Evolutionary conservation across 306 rosid genomes (phyloP).

Genomic region (Quercus bicolor): DNA sequence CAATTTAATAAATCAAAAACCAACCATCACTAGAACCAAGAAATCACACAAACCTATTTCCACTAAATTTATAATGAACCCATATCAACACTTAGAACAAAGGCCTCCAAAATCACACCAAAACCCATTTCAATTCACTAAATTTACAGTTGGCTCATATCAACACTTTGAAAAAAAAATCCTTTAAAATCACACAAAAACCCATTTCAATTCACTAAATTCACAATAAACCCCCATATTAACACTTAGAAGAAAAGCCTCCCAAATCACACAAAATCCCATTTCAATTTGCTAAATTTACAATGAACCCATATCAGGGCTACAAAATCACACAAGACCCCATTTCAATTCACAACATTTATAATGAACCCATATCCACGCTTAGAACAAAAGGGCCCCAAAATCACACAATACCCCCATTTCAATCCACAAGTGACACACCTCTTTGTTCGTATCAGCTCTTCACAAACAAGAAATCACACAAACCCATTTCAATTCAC

Average conservation of each 20-base stretch:
- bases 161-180: not conserved
- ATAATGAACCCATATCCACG: too few relatives aligned
- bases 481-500: not conserved
- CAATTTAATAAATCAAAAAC: not conserved
- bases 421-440: not conserved
- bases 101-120: too few relatives aligned
- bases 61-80: too few relatives aligned
- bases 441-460: too few relatives aligned
- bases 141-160: not conserved
- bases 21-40: not conserved
- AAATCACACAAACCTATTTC: not conserved
- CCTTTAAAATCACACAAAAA: not conserved
- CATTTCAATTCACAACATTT: not conserved
- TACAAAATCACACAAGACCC: too few relatives aligned
- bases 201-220: not conserved
- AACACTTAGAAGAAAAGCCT: too few relatives aligned
- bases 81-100: too few relatives aligned
- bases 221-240: not conserved
- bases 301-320: too few relatives aligned
- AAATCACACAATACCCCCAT: too few relatives aligned
- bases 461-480: too few relatives aligned
- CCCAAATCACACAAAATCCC: not conserved
- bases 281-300: not conserved
- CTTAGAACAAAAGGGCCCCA: too few relatives aligned
- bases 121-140: too few relatives aligned